phyloP scores from a whole-genome alignment of 441 rosid species.

The Rhodomyrtus psidioides region DNA sequence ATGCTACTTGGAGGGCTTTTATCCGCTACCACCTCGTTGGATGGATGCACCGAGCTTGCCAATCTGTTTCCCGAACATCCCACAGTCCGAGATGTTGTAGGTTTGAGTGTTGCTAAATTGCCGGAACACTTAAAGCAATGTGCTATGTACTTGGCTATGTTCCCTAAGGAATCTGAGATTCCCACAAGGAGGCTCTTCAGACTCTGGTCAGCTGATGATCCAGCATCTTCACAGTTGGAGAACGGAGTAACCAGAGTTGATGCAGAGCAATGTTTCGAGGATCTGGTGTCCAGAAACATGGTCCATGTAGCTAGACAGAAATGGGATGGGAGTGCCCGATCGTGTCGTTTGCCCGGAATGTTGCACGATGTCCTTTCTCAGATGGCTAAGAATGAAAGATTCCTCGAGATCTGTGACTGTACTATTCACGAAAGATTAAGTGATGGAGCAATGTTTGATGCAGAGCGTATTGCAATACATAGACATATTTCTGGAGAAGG shows the following conservation, averaged over 20 bases:
- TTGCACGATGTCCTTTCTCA: not conserved
- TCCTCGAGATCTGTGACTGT: not conserved
- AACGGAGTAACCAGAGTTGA: not conserved
- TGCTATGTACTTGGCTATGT: not conserved
- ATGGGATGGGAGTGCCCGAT: not conserved
- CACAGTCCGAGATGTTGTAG: not conserved
- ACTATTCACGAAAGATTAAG: not conserved
- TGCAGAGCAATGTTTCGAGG: not conserved
- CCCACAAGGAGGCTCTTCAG: not conserved
- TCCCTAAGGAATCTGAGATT: not conserved
- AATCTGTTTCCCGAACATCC: not conserved
- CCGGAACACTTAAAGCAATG: not conserved
- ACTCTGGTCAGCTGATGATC: not conserved
- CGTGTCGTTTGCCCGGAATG: not conserved
- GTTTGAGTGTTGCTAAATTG: not conserved
- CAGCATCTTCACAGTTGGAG: not conserved
- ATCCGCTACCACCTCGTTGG: not conserved
- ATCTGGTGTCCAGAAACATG: not conserved
- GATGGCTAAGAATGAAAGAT: not conserved
- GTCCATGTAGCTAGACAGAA: not conserved
- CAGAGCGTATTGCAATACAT: not conserved
- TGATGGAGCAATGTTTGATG: not conserved
- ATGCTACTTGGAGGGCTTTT: not conserved
- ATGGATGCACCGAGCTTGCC: fast-evolving
- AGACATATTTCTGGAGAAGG: not conserved